phyloP scores from a whole-genome alignment of 2,329 filamentous ascomycete species.

The Nemania serpens region DNA sequence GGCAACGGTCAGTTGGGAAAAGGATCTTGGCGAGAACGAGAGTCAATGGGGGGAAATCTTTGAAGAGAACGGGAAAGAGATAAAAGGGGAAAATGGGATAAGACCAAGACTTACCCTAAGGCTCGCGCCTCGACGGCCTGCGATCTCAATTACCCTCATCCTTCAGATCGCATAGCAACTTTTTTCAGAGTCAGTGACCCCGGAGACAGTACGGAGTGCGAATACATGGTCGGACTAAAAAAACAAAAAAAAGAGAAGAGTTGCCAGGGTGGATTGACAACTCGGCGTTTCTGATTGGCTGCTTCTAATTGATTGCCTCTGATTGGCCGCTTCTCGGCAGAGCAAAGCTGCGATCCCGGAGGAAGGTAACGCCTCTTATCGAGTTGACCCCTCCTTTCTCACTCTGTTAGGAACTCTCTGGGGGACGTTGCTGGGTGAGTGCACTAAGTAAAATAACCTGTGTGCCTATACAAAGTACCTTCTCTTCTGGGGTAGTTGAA shows the following conservation, averaged over 20 bases:
- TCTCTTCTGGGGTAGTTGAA: too few relatives aligned
- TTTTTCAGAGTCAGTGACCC: background rate
- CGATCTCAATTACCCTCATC: slow-evolving; percentile 42
- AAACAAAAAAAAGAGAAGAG: slow-evolving; percentile 25
- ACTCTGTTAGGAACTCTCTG: too few relatives aligned
- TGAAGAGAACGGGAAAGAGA: background rate
- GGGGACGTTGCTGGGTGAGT: too few relatives aligned
- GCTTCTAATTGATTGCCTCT: too few relatives aligned
- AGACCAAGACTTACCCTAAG: slow-evolving; percentile 36
- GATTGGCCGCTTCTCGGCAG: background rate
- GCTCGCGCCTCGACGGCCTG: slow-evolving; percentile 40
- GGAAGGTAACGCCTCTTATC: background rate
- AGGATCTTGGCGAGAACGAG: background rate
- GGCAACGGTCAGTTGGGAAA: background rate
- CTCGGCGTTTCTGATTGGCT: slow-evolving; percentile 35
- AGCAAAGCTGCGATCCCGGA: slow-evolving; percentile 27
- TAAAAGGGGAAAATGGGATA: background rate
- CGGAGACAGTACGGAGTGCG: background rate
- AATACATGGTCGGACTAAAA: slow-evolving; percentile 2
- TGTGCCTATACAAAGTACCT: too few relatives aligned
- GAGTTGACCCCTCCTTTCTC: too few relatives aligned
- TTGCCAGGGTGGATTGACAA: slow-evolving; percentile 26
- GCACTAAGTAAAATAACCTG: too few relatives aligned
- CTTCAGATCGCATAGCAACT: slow-evolving; percentile 42
- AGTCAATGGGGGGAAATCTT: slow-evolving; percentile 1